Percentiles rank a stretch among this genome's conserved stretches.
Conservation (phyloP, 768 basidiomycete genomes). For the Trametes gibbosa region DNA sequence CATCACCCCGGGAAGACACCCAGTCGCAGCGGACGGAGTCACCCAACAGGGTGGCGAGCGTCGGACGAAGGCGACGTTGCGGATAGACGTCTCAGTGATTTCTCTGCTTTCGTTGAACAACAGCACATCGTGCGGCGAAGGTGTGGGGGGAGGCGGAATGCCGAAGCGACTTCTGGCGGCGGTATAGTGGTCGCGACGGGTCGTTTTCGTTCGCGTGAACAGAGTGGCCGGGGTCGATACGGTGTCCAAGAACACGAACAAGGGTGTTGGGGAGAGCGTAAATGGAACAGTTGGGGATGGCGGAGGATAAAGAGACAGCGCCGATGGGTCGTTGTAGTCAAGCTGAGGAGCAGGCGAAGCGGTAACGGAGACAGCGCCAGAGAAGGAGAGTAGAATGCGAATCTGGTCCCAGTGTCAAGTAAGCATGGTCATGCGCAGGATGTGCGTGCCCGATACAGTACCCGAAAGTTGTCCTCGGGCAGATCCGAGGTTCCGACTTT, state of each 20-base stretch:
- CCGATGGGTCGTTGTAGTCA: constrained; percentile 1
- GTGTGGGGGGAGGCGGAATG: constrained; percentile 34
- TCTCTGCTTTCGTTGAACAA: constrained; percentile 50
- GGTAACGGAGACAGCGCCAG: constrained; percentile 19
- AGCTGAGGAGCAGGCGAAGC: constrained; percentile 15
- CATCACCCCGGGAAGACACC: constrained; percentile 72
- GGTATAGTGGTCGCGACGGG: constrained; percentile 55
- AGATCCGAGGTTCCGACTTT: too few species aligned
- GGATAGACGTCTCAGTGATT: constrained; percentile 67
- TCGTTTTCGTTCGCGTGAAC: constrained; percentile 73
- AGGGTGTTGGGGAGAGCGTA: constrained; percentile 24
- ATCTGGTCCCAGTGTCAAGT: constrained; percentile 9
- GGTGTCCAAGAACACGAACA: constrained; percentile 55
- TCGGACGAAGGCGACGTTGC: constrained; percentile 69
- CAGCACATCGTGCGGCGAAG: constrained; percentile 51
- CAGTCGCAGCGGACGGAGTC: constrained; percentile 57
- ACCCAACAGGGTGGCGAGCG: constrained; percentile 47
- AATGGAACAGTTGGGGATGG: background rate
- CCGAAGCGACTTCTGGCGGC: constrained; percentile 58
- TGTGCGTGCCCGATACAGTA: background rate
- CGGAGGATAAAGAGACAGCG: constrained; percentile 27
- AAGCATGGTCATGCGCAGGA: background rate
- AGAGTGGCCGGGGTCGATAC: constrained; percentile 50
- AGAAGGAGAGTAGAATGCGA: constrained; percentile 8
- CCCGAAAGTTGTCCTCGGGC: background rate